phyloP scores from a whole-genome alignment of 2,329 filamentous ascomycete species.

The Whalleya microplaca region DNA sequence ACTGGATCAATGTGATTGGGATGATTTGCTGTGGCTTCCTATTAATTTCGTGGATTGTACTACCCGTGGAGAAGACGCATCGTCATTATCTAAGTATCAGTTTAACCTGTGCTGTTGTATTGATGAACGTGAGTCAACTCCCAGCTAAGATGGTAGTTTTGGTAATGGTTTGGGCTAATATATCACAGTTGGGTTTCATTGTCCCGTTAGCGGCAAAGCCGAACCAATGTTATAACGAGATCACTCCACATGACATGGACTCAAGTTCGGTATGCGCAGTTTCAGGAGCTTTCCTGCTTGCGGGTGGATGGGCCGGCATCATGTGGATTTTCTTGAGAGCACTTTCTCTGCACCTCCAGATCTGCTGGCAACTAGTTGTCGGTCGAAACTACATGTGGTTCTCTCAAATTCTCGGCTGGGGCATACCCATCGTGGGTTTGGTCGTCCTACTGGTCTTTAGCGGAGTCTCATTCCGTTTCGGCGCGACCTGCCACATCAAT shows the following conservation, averaged over 20 bases:
- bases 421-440: conserved; percentile 76
- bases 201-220: conserved; percentile 81
- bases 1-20: conserved; percentile 80
- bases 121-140: conserved; percentile 72
- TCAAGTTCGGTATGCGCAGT: conserved; percentile 81
- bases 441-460: conserved; percentile 79
- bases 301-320: conserved; percentile 81
- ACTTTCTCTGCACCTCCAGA: conserved; percentile 91
- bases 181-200: conserved; percentile 78
- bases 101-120: conserved; percentile 72
- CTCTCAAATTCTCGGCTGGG: conserved; percentile 81
- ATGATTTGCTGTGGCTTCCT: conserved; percentile 75
- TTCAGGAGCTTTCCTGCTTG: conserved; percentile 82
- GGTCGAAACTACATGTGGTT: conserved; percentile 88
- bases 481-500: conserved; percentile 91
- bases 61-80: conserved; percentile 87
- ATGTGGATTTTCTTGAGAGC: conserved; percentile 93
- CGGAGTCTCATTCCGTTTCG: conserved; percentile 93
- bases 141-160: not conserved
- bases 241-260: conserved; percentile 93
- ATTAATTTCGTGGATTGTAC: conserved; percentile 74
- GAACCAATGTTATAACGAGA: conserved; percentile 82
- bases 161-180: conserved; percentile 5
- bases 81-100: conserved; percentile 93
- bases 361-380: conserved; percentile 94